Base-by-base conservation (phyloP, 495 filamentous ascomycete species). In the Aspergillus saccharolyticus region DNA sequence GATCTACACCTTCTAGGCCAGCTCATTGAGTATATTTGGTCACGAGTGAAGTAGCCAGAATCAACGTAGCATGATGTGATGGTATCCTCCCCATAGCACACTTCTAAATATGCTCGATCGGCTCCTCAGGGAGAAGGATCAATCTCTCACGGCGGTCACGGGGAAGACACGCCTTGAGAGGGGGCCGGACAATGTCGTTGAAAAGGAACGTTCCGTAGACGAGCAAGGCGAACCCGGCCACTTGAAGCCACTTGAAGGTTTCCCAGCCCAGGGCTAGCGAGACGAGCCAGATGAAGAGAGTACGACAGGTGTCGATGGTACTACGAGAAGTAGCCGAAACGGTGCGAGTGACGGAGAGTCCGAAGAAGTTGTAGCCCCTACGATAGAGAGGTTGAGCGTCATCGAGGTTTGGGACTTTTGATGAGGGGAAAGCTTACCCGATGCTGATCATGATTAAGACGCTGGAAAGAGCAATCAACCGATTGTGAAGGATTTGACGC, bases 301-400 rank as follows among this genome's bases (percentile, higher is more conserved):
- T 98, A 1, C 94, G 87, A 77, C 91, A 97, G 1, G 95, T 98
- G 69, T 98, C 94, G 62, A 98, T 97, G 14, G 91, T 96, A 55
- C 89, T 95, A 50, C 94, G 85, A 0, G 92, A 88, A 0, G 94
- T 98, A 19, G 94, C 94, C 44, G 85, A 90, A 52, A 98, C 91
- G 60, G 74, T 83, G 42, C 89, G 84, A 2, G 94, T 98, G 8
- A 98, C 92, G 5, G 86, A 89, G 16, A 98, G 84, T 28, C 94
- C 94, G 73, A 98, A 98, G 79, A 92, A 97, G 76, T 98, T 98
- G 84, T 97, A 98, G 52, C 93, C 91, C 42, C 91, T 93, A 63
- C 7, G 17, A 54, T 46, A 45, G 24, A 45, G 54, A 54, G 45
- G 14, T 12, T 53, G 53, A 63, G 54, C 25, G 24, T 39, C 22